Conservation (phyloP, 257 asterid genomes). For the Gynochthodes officinalis region DNA sequence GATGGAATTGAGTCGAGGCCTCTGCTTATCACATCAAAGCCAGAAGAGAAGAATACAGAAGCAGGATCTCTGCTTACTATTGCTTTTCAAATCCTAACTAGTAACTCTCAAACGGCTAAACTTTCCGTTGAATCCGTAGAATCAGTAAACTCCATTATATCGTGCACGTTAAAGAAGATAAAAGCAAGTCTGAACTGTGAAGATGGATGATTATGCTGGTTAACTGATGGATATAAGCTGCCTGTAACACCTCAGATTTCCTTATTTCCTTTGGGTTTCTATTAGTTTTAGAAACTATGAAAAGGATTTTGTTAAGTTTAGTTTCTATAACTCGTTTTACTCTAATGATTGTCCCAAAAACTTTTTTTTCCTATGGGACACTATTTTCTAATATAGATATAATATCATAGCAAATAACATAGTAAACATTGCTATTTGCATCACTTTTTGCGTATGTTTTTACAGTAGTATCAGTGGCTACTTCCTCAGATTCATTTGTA, state of each 20-base stretch:
- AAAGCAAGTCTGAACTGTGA: constrained; percentile 71
- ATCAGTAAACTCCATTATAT: constrained; percentile 55
- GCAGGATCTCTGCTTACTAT: constrained; percentile 75
- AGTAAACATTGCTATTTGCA: not conserved
- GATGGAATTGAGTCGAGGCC: constrained; percentile 78
- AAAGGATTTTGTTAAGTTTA: constrained; percentile 7
- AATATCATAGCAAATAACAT: not conserved
- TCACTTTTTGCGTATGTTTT: not conserved
- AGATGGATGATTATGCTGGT: constrained; percentile 28
- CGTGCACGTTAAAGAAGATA: constrained; percentile 61
- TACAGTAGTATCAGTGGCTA: not conserved
- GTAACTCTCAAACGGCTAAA: constrained; percentile 47
- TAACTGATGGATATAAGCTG: not conserved
- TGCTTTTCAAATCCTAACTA: constrained; percentile 62
- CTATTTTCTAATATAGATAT: not conserved
- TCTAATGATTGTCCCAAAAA: not conserved
- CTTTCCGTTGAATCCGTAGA: constrained; percentile 54
- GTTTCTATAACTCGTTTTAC: not conserved
- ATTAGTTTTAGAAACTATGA: not conserved
- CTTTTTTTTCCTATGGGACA: not conserved
- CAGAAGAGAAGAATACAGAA: constrained; percentile 64
- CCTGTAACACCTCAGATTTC: not conserved
- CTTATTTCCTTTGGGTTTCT: not conserved
- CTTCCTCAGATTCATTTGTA: not conserved
- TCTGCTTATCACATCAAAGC: constrained; percentile 49